Percentiles rank a stretch among this genome's conserved stretches.
These are phyloP conservation scores for Quercus robur DNA, from an alignment of 306 rosid genomes.

Conservation along the genomic window DNA sequence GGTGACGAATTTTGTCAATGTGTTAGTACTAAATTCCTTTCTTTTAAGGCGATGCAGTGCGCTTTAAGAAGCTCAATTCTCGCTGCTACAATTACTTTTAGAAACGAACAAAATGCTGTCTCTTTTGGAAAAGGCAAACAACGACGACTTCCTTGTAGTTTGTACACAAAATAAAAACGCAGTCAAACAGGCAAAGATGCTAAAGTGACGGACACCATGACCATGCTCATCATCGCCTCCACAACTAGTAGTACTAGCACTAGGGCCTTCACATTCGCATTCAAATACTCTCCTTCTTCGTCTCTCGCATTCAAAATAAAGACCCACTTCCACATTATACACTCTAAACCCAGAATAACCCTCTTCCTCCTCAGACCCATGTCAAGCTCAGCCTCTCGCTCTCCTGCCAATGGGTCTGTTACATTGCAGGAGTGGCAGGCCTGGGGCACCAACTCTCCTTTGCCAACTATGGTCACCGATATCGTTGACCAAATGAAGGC, in stretches of 20 bases:
- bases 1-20: too few relatives aligned
- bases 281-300: background rate
- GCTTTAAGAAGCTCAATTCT: too few relatives aligned
- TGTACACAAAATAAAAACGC: background rate
- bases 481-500: slow-evolving; percentile 61
- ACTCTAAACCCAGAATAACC: slow-evolving; percentile 18
- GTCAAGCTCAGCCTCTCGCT: slow-evolving; percentile 27
- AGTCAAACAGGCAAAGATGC: background rate
- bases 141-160: background rate
- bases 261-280: slow-evolving; percentile 32
- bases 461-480: slow-evolving; percentile 58
- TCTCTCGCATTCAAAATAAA: slow-evolving; percentile 4
- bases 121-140: background rate
- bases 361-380: slow-evolving; percentile 3
- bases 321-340: slow-evolving; percentile 15
- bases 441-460: slow-evolving; percentile 79
- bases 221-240: slow-evolving; percentile 16
- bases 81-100: too few relatives aligned
- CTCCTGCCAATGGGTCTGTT: slow-evolving; percentile 27
- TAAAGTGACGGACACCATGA: slow-evolving; percentile 8
- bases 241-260: background rate
- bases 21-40: too few relatives aligned
- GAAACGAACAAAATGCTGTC: too few relatives aligned
- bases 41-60: too few relatives aligned
- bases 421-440: slow-evolving; percentile 85